Evolutionary conservation across 1,284 basidiomycete genomes (phyloP), one percentile per base, ranked within the genome.

Genomic region (Leccinum holopus): DNA sequence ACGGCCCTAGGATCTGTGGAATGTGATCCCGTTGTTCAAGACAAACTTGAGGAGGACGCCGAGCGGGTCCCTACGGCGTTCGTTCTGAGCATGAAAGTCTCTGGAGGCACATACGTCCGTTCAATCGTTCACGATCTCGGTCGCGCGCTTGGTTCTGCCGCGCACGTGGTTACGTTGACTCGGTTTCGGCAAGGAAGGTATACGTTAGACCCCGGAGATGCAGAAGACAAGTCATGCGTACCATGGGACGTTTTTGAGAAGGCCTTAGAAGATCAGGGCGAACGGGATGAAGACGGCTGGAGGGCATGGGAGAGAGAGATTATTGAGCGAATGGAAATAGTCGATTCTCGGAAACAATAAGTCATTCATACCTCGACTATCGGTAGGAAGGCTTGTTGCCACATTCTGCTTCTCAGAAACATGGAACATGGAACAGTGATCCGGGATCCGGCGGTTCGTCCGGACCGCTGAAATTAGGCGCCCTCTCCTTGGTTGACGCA

Each of bases 71-170:
- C 95, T 1, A 84, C 88, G 0, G 89, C 88, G n/a, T 97, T 98
- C 74, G 89, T 90, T 10, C 79, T 98, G 64, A 85, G 84, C 61
- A 96, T 98, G 94, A 91, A 84, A 62, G 96, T 97, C 8, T 94
- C 93, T 16, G 91, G 91, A n/a, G 95, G 95, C 28, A 98, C 95
- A n/a, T 98, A 98, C 71, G 95, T 98, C 55, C 88, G 95, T 57
- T 93, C 90, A 2, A 89, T 97, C 67, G 90, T 95, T 54, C 94
- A 98, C 74, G 95, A 98, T 75, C 82, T 98, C 21, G 92, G 90
- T 8, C 86, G 88, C 66, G 85, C 87, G 1, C 75, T 98, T 25
- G 92, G 88, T 2, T 92, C 91, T 51, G 92, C 92, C 4, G 95
- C 94, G 0, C 94, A 96, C 73, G 94, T 98, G 59, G 94, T 96